phyloP scores from a whole-genome alignment of 2,329 filamentous ascomycete species.

The Fusarium avenaceum region DNA sequence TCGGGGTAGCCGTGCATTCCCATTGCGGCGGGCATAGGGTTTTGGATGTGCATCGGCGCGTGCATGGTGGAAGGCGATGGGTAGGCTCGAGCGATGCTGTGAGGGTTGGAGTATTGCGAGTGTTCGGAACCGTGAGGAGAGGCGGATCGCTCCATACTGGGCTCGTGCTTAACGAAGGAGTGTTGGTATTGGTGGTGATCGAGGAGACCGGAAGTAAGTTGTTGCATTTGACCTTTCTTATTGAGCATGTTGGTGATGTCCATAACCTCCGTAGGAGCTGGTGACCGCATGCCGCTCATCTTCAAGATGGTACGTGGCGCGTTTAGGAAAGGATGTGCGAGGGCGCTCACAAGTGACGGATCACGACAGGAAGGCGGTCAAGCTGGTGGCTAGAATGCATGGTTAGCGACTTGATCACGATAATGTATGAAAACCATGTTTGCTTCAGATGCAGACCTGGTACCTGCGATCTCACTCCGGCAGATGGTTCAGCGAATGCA shows the following conservation, averaged over 20 bases:
- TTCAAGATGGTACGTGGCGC: conserved; percentile 46
- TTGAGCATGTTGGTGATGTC: conserved; percentile 67
- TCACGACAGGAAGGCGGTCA: conserved; percentile 47
- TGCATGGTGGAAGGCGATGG: conserved; percentile 68
- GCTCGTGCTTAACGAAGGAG: conserved; percentile 54
- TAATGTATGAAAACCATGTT: conserved; percentile 7
- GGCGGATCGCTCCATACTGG: conserved; percentile 65
- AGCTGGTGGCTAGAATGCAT: conserved; percentile 38
- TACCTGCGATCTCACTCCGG: conserved; percentile 17
- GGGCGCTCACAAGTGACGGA: conserved; percentile 43
- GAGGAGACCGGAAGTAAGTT: conserved; percentile 51
- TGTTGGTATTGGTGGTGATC: conserved; percentile 52
- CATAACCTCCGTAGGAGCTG: conserved; percentile 64
- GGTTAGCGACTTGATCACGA: conserved; percentile 35
- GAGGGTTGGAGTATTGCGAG: conserved; percentile 67
- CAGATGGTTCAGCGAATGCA: conserved; percentile 24
- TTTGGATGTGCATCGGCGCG: conserved; percentile 62
- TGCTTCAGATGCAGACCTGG: conserved; percentile 3
- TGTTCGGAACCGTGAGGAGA: conserved; percentile 72
- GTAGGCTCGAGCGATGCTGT: conserved; percentile 64
- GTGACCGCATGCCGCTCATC: conserved; percentile 58
- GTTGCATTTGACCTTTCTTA: conserved; percentile 60
- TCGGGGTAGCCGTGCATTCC: conserved; percentile 59
- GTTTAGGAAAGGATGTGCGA: conserved; percentile 39
- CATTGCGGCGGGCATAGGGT: conserved; percentile 59